Percentiles rank a stretch among this genome's conserved stretches.
These are phyloP conservation scores for Globisporangium carolinianum DNA, from an alignment of 352 stramenopile genomes.

Conservation along the genomic window DNA sequence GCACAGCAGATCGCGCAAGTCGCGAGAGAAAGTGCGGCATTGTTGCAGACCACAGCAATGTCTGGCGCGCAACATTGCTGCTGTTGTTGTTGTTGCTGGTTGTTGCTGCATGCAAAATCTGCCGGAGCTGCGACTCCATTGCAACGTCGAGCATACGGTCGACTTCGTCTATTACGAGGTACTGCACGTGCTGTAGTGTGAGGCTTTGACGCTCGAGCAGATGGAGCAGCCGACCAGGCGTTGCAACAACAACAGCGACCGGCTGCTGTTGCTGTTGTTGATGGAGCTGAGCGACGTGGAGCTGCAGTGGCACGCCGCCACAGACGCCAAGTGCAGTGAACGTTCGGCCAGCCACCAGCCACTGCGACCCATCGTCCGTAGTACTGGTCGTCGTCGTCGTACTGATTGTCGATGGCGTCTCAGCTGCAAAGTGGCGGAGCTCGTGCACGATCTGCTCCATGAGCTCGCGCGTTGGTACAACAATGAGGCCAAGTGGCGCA, in stretches of 20 bases:
- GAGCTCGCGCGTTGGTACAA: slow-evolving; percentile 96
- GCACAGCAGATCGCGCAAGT: slow-evolving; percentile 90
- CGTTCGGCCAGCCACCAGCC: slow-evolving; percentile 17
- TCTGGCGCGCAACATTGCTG: slow-evolving; percentile 34
- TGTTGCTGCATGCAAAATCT: slow-evolving; percentile 62
- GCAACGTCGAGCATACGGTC: slow-evolving; percentile 93
- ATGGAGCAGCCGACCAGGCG: slow-evolving; percentile 53
- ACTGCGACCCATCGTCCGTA: slow-evolving; percentile 28
- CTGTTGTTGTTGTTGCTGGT: not conserved
- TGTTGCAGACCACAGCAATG: slow-evolving; percentile 94
- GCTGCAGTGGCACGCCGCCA: slow-evolving; percentile 26
- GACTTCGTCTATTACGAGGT: slow-evolving; percentile 93
- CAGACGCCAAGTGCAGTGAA: slow-evolving; percentile 37
- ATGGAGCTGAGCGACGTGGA: slow-evolving; percentile 21
- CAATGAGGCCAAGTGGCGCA: slow-evolving; percentile 64
- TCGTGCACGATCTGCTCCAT: slow-evolving; percentile 90
- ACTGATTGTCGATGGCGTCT: not conserved
- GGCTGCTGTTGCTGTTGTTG: not conserved
- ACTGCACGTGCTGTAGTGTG: slow-evolving; percentile 25
- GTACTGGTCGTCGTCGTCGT: not conserved
- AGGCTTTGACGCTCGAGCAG: slow-evolving; percentile 22
- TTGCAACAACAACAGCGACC: slow-evolving; percentile 35
- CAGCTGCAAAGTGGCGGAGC: slow-evolving; percentile 27
- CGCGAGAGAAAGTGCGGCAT: slow-evolving; percentile 85
- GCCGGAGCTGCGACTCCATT: slow-evolving; percentile 92